A percentile compares a stretch with the other conserved stretches of the same genome.
Evolutionary conservation across 441 rosid genomes (phyloP).

Genomic region (Biscutella laevigata): DNA sequence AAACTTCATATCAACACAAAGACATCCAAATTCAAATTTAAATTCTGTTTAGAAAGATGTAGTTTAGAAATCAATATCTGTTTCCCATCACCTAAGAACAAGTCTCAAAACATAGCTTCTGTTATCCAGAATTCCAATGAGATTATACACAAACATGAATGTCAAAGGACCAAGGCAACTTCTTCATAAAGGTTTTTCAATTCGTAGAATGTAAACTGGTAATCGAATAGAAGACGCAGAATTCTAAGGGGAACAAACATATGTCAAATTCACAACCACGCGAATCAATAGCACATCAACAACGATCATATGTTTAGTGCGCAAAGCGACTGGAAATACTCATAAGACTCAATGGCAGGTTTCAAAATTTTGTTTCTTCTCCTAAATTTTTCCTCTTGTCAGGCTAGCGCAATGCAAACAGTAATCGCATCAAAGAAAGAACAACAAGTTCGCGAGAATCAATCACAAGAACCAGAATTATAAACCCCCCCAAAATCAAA

Average conservation of each 20-base stretch:
- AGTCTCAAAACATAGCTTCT: background rate
- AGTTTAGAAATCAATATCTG: too few species aligned
- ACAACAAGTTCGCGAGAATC: background rate
- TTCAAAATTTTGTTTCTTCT: background rate
- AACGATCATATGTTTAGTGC: background rate
- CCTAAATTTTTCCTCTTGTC: too few species aligned
- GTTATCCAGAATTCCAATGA: background rate
- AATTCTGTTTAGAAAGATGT: background rate
- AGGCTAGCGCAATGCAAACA: too few species aligned
- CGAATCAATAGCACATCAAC: background rate
- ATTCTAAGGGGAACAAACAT: background rate
- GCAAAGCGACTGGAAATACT: background rate
- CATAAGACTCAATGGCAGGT: background rate
- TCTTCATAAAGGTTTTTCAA: background rate
- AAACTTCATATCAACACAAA: background rate
- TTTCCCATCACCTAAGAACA: background rate
- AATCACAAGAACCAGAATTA: background rate
- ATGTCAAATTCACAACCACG: background rate
- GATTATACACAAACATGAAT: background rate
- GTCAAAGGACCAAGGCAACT: background rate
- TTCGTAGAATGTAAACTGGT: background rate
- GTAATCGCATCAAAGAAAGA: background rate
- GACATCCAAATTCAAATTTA: background rate
- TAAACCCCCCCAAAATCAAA: background rate
- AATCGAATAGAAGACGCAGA: too few species aligned